Evolutionary conservation across 139 green algal species (phyloP).

Genomic region (Picochlorum sp.): DNA sequence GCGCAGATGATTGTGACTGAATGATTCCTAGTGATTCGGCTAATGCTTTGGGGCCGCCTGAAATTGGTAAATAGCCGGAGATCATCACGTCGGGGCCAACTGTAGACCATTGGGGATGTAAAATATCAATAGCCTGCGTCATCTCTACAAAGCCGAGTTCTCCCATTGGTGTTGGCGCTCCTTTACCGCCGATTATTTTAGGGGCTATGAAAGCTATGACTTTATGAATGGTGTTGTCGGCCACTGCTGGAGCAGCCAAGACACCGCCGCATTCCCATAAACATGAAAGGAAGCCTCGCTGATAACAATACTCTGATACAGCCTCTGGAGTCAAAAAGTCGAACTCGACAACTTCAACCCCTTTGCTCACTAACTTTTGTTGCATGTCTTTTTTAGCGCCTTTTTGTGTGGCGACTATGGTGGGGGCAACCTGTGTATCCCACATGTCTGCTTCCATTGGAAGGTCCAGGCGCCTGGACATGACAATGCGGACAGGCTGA

Average conservation of each 20-base stretch:
- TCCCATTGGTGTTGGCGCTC: conserved; percentile 85
- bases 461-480: conserved; percentile 86
- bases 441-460: conserved; percentile 83
- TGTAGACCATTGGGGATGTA: conserved; percentile 45
- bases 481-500: conserved; percentile 80
- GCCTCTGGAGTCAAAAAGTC: conserved; percentile 82
- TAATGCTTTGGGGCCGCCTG: conserved; percentile 36
- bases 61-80: conserved; percentile 76
- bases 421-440: conserved; percentile 79
- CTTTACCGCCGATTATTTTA: conserved; percentile 74
- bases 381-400: conserved; percentile 71
- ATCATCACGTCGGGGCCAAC: conserved; percentile 81
- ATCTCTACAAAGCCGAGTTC: conserved; percentile 97
- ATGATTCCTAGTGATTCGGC: conserved; percentile 6
- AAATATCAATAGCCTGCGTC: conserved; percentile 78
- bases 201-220: conserved; percentile 90
- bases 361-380: conserved; percentile 28
- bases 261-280: conserved; percentile 98
- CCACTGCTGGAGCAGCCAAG: conserved; percentile 88
- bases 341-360: conserved; percentile 98
- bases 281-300: conserved; percentile 81
- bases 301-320: conserved; percentile 81
- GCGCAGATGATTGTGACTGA: not conserved
- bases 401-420: conserved; percentile 92
- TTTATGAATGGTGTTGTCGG: conserved; percentile 81